These are phyloP conservation scores for Mycena vulgaris DNA, from an alignment of 768 basidiomycete genomes.

Conservation along the genomic window DNA sequence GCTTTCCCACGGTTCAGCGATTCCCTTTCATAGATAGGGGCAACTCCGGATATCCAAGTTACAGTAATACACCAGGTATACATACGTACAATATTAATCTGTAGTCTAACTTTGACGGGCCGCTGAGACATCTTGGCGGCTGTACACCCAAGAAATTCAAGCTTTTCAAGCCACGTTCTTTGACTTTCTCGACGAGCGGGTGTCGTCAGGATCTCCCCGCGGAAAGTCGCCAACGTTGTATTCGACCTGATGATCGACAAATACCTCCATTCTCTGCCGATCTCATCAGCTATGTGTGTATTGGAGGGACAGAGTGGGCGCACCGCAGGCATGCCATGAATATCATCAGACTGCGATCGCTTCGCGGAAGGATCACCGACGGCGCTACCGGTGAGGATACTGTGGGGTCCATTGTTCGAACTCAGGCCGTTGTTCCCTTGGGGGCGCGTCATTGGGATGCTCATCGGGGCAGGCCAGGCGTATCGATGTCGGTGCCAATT, in stretches of 20 bases:
- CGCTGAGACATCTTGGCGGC: too few relatives aligned
- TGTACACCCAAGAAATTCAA: neutral
- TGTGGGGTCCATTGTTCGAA: neutral
- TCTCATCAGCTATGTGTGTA: neutral
- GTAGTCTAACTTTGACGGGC: too few relatives aligned
- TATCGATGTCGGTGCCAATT: slow-evolving; percentile 33
- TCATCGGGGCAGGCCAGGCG: neutral
- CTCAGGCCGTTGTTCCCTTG: neutral
- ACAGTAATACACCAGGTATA: too few relatives aligned
- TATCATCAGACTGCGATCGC: neutral
- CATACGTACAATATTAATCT: too few relatives aligned
- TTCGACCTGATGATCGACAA: slow-evolving; percentile 34
- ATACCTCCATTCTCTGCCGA: slow-evolving; percentile 30
- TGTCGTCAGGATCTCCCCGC: neutral
- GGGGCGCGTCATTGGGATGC: slow-evolving; percentile 22
- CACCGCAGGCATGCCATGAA: neutral
- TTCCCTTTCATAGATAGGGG: neutral
- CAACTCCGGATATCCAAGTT: too few relatives aligned
- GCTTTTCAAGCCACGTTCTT: neutral
- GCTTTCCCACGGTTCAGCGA: slow-evolving; percentile 1
- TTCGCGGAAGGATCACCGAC: neutral
- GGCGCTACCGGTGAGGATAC: neutral
- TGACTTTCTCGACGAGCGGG: slow-evolving; percentile 10
- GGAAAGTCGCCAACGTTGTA: slow-evolving; percentile 18
- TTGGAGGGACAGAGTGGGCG: neutral